Conservation (phyloP, 225 moss, liverwort and hornwort genomes). For the Polytrichum commune region DNA sequence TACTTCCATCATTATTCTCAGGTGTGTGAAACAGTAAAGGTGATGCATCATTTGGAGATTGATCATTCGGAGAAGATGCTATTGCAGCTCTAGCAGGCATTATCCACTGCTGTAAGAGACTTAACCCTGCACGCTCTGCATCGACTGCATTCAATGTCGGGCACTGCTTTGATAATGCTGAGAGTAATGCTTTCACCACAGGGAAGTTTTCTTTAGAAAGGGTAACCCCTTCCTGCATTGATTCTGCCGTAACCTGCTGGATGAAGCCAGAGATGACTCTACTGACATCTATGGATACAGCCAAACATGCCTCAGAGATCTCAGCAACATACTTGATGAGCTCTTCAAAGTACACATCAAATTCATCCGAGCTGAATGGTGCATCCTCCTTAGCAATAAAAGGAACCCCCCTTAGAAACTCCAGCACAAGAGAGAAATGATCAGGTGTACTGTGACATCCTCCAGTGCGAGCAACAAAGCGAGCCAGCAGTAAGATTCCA, state of each 20-base stretch:
- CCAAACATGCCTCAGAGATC: conserved; percentile 38
- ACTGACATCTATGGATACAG: conserved; percentile 41
- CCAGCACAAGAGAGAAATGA: conserved; percentile 46
- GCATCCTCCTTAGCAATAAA: conserved; percentile 37
- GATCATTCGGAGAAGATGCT: conserved; percentile 16
- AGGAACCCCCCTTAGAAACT: conserved; percentile 63
- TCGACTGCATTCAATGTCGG: conserved; percentile 45
- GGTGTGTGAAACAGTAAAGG: conserved; percentile 21
- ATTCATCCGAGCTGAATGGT: conserved; percentile 24
- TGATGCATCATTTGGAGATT: conserved; percentile 32
- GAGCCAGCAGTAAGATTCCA: conserved; percentile 57
- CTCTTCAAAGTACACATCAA: conserved; percentile 58
- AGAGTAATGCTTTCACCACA: conserved; percentile 49
- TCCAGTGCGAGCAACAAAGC: conserved; percentile 43
- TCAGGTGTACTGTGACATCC: conserved; percentile 31
- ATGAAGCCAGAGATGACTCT: conserved; percentile 45
- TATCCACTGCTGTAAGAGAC: conserved; percentile 60
- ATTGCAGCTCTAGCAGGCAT: conserved; percentile 22
- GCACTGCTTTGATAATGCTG: conserved; percentile 50
- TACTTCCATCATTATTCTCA: conserved; percentile 20
- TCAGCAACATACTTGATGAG: conserved; percentile 52
- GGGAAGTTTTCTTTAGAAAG: conserved; percentile 20
- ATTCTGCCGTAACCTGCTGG: conserved; percentile 30
- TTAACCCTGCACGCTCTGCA: conserved; percentile 44
- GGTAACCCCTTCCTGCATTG: conserved; percentile 27